Percentiles rank a stretch among this genome's conserved stretches.
These are phyloP conservation scores for Cyclotella kingstonii DNA, from an alignment of 108 stramenopile genomes.

Conservation along the genomic window DNA sequence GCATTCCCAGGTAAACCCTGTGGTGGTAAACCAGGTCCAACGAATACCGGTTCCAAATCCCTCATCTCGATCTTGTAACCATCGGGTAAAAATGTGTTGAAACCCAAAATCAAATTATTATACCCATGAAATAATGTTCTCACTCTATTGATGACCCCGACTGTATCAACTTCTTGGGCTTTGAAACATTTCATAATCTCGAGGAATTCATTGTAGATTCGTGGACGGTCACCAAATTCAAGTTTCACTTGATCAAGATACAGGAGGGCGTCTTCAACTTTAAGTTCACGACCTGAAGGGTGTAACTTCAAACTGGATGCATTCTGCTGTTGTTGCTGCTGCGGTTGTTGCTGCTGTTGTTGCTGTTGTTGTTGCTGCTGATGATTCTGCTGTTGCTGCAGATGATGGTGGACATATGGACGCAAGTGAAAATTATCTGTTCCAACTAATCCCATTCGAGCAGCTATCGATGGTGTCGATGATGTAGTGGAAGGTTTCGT, in stretches of 20 bases:
- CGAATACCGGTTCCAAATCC: slow-evolving; percentile 60
- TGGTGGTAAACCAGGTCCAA: slow-evolving; percentile 37
- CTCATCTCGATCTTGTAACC: slow-evolving; percentile 91
- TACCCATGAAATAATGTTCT: slow-evolving; percentile 86
- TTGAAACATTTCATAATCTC: slow-evolving; percentile 99
- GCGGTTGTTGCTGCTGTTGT: background rate
- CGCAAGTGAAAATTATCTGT: too few relatives aligned
- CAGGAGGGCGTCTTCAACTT: slow-evolving; percentile 88
- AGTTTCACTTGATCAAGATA: slow-evolving; percentile 92
- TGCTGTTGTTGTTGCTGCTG: background rate
- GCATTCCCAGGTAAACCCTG: slow-evolving; percentile 22
- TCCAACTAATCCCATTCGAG: too few relatives aligned
- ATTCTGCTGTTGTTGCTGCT: background rate
- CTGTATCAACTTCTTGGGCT: slow-evolving; percentile 88
- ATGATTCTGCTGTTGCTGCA: background rate
- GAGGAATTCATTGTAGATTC: slow-evolving; percentile 99
- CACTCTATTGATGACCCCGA: slow-evolving; percentile 87
- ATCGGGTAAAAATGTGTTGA: slow-evolving; percentile 93
- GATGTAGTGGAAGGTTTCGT: too few relatives aligned
- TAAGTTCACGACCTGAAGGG: slow-evolving; percentile 59
- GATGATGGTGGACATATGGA: background rate
- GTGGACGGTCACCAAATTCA: slow-evolving; percentile 93
- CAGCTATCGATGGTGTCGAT: too few relatives aligned
- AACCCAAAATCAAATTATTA: slow-evolving; percentile 91
- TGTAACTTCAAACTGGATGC: slow-evolving; percentile 8